Evolutionary conservation across 129 eudicot species (phyloP).

Genomic region (Artemisia argyi): DNA sequence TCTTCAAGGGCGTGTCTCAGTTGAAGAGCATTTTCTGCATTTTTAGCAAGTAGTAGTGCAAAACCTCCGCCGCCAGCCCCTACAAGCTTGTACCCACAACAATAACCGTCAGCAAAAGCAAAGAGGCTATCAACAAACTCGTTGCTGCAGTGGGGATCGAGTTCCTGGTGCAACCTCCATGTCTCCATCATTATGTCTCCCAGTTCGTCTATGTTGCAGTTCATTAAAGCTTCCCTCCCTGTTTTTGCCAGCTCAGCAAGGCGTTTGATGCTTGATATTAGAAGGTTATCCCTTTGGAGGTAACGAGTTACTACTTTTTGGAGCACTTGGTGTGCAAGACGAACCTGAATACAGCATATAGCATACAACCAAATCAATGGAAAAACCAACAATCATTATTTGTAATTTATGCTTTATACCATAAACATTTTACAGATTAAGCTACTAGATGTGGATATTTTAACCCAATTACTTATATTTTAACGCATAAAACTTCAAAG

Average conservation of each 20-base stretch:
- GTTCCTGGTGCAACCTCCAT: conserved; percentile 96
- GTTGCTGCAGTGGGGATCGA: conserved; percentile 93
- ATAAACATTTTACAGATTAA: not conserved
- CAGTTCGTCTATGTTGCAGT: conserved; percentile 68
- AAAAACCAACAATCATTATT: not conserved
- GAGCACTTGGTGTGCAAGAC: conserved; percentile 91
- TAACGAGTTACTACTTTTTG: conserved; percentile 93
- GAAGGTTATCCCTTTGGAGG: conserved; percentile 81
- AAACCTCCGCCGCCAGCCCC: conserved; percentile 99
- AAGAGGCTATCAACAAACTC: conserved; percentile 80
- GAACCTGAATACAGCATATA: conserved; percentile 55
- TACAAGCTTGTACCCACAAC: conserved; percentile 93
- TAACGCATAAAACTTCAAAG: no score
- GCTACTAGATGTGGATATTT: not conserved
- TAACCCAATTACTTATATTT: not conserved
- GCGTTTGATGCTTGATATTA: conserved; percentile 92
- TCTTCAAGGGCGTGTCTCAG: conserved; percentile 53
- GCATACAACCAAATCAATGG: not conserved
- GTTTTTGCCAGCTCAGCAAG: conserved; percentile 88
- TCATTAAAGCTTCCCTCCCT: conserved; percentile 97
- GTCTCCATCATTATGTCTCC: conserved; percentile 91
- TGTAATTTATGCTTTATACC: not conserved
- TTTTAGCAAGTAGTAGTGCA: conserved; percentile 84
- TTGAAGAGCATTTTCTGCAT: conserved; percentile 43
- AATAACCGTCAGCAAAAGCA: conserved; percentile 58